Percentiles rank a stretch among this genome's conserved stretches.
phyloP scores from a whole-genome alignment of 2,329 filamentous ascomycete genomes.

The Sclerotinia spermophila region DNA sequence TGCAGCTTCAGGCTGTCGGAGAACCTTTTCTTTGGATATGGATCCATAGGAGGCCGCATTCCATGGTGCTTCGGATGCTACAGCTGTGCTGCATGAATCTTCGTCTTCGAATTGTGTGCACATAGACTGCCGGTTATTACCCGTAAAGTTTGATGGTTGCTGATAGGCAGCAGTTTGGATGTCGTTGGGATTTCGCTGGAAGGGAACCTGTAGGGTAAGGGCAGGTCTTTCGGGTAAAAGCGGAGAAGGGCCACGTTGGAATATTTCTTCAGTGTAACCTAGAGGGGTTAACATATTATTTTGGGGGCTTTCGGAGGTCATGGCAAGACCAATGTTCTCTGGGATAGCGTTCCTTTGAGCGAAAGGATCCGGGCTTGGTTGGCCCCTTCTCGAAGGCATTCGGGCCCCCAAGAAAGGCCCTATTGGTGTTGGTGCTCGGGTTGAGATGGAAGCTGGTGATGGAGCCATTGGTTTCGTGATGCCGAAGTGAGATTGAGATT shows the following conservation, averaged over 20 bases:
- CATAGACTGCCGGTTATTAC: slow-evolving; percentile 30
- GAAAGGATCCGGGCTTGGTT: slow-evolving; percentile 32
- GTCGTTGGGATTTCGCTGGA: slow-evolving; percentile 15
- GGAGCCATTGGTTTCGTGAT: slow-evolving; percentile 8
- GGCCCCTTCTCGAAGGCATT: slow-evolving; percentile 25
- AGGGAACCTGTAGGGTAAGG: slow-evolving; percentile 31
- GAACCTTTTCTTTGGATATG: not conserved
- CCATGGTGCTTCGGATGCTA: slow-evolving; percentile 18
- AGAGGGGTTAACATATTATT: slow-evolving; percentile 4
- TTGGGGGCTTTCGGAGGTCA: slow-evolving; percentile 24
- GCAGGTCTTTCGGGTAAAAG: slow-evolving; percentile 35
- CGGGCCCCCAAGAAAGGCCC: slow-evolving; percentile 23
- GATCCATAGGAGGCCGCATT: slow-evolving; percentile 7
- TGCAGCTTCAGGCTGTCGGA: slow-evolving; percentile 9
- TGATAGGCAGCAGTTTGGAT: slow-evolving; percentile 19
- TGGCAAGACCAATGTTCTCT: slow-evolving; percentile 35
- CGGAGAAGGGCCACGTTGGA: slow-evolving; percentile 29
- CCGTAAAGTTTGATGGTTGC: slow-evolving; percentile 13
- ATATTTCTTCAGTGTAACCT: slow-evolving; percentile 24
- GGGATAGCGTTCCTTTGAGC: slow-evolving; percentile 33
- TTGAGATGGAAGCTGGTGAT: slow-evolving; percentile 14
- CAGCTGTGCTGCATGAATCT: slow-evolving; percentile 16
- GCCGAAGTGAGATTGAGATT: slow-evolving; percentile 21
- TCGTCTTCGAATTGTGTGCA: slow-evolving; percentile 38
- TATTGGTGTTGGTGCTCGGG: slow-evolving; percentile 29